Conservation (phyloP, 768 basidiomycete genomes). For the Cystobasidiopsis lactophilus region DNA sequence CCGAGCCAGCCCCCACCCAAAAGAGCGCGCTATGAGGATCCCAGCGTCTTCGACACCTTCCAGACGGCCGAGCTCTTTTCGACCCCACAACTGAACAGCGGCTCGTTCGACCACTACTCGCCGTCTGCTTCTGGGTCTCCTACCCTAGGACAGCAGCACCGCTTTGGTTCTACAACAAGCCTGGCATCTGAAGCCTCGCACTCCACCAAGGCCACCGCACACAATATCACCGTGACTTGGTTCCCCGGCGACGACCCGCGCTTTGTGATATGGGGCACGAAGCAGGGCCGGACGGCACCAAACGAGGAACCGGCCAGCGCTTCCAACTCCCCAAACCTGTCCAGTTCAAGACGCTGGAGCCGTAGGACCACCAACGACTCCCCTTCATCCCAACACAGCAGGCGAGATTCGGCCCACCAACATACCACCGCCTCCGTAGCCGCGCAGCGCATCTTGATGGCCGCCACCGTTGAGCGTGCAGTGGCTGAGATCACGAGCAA, state of each 20-base stretch:
- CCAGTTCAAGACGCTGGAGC: not conserved
- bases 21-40: conserved; percentile 9
- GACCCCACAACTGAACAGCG: not conserved
- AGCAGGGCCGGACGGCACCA: not conserved
- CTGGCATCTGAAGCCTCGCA: conserved; percentile 5
- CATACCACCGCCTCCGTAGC: conserved; percentile 20
- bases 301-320: too few species aligned
- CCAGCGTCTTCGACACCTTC: conserved; percentile 17
- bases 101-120: not conserved
- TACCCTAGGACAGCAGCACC: conserved; percentile 4
- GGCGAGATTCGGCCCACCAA: conserved; percentile 10
- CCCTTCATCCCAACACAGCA: not conserved
- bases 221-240: conserved; percentile 11
- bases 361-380: not conserved
- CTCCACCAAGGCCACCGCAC: conserved; percentile 1
- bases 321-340: not conserved
- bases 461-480: conserved; percentile 81
- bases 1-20: not conserved
- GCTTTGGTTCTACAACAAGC: conserved; percentile 3
- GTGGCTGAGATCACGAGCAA: conserved; percentile 74
- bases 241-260: conserved; percentile 51
- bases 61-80: conserved; percentile 3
- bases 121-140: not conserved
- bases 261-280: conserved; percentile 65
- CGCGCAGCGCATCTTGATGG: conserved; percentile 36